phyloP scores from a whole-genome alignment of 2,329 filamentous ascomycete genomes.

The Chaetomiaceae sp. region DNA sequence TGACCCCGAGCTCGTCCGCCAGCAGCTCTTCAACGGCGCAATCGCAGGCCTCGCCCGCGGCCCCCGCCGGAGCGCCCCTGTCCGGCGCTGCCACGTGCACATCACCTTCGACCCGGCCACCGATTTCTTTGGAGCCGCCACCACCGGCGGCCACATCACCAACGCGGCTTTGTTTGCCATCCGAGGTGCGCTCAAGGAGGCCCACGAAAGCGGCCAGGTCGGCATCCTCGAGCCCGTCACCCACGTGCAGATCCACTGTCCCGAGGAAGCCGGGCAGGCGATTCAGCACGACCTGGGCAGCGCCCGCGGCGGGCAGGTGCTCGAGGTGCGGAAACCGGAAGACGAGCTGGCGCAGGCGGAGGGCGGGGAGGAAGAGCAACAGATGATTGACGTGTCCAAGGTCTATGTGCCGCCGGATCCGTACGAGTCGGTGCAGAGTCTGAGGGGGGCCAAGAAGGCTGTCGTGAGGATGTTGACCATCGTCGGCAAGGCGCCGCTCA shows the following conservation, averaged over 20 bases:
- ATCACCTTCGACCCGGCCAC: constrained; percentile 62
- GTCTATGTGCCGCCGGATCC: constrained; percentile 90
- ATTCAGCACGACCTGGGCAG: constrained; percentile 80
- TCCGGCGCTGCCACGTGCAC: constrained; percentile 70
- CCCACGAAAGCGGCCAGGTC: constrained; percentile 50
- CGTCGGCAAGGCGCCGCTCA: constrained; percentile 81
- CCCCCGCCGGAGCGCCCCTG: constrained; percentile 71
- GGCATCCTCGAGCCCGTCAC: constrained; percentile 90
- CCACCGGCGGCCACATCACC: constrained; percentile 65
- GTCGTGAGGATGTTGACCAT: constrained; percentile 57
- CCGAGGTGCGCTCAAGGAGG: constrained; percentile 61
- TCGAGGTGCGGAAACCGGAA: constrained; percentile 59
- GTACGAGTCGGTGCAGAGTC: constrained; percentile 60
- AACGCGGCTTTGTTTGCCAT: constrained; percentile 59
- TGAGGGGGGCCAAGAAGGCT: constrained; percentile 45
- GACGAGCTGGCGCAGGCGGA: constrained; percentile 23
- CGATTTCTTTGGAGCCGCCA: constrained; percentile 67
- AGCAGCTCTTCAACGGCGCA: constrained; percentile 71
- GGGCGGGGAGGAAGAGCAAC: constrained; percentile 22
- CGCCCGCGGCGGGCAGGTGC: constrained; percentile 67
- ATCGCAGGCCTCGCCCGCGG: constrained; percentile 81
- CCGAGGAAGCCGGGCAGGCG: constrained; percentile 73
- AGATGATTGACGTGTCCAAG: constrained; percentile 60
- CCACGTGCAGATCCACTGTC: constrained; percentile 79
- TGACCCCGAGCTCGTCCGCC: constrained; percentile 47